Percentiles rank a stretch among this genome's conserved stretches.
Conservation (phyloP, 345 rosid genomes). For the Hypericum perforatum region DNA sequence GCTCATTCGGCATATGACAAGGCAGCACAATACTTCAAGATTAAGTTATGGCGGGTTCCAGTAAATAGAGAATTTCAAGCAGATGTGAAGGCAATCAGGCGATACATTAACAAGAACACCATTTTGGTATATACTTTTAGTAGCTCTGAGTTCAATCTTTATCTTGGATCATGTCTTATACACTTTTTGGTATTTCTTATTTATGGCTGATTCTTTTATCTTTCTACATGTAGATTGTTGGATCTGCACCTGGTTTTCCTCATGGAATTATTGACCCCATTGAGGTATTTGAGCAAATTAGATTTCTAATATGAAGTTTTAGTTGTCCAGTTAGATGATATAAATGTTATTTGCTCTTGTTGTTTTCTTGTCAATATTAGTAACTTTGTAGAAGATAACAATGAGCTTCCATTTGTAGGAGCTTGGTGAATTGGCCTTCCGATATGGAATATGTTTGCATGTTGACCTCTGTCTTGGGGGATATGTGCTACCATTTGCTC, state of each 20-base stretch:
- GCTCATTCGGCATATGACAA: slow-evolving; percentile 98
- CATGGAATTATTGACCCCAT: slow-evolving; percentile 97
- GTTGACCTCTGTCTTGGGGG: slow-evolving; percentile 99
- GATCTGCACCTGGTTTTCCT: slow-evolving; percentile 97
- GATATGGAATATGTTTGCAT: slow-evolving; percentile 75
- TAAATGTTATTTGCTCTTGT: neutral
- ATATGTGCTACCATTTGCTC: slow-evolving; percentile 89
- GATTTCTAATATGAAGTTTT: neutral
- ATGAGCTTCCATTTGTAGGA: slow-evolving; percentile 39
- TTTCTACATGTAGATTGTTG: slow-evolving; percentile 65
- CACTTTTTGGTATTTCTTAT: neutral
- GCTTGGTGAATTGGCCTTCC: slow-evolving; percentile 75
- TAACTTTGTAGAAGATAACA: slow-evolving; percentile 6
- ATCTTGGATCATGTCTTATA: too few species aligned
- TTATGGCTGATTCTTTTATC: slow-evolving; percentile 13
- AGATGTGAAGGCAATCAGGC: slow-evolving; percentile 62
- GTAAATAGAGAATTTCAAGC: slow-evolving; percentile 77
- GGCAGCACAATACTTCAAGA: slow-evolving; percentile 89
- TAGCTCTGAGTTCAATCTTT: too few species aligned
- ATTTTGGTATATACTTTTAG: slow-evolving; percentile 51
- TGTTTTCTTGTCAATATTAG: neutral
- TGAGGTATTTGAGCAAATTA: slow-evolving; percentile 44
- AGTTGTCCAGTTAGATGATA: neutral
- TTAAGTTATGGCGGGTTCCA: slow-evolving; percentile 86
- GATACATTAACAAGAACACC: slow-evolving; percentile 62